Evolutionary conservation across 768 basidiomycete genomes (phyloP), one percentile per base, ranked within the genome.

Genomic region (Pleurotus tuoliensis): DNA sequence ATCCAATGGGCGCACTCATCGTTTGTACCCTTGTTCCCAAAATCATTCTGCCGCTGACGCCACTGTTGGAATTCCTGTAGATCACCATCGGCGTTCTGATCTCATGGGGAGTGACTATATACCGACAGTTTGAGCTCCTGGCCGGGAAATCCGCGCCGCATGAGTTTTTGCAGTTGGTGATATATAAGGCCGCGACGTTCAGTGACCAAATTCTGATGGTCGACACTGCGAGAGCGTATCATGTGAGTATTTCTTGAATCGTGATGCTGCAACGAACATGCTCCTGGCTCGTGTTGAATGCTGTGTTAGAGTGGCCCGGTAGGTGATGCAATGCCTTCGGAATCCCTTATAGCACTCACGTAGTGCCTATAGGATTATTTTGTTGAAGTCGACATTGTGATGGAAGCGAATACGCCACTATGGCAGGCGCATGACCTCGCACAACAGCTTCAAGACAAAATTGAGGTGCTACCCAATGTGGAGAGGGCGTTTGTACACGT

Each of bases 401-500:
- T 97, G 87, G 81, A 87, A 58, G 87, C 87, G 8, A 83, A 84
- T 55, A 96, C 93, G 22, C 91, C 93, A 0, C 74, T 98, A 1
- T 92, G 88, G 86, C 87, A 86, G 68, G 90, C 92, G n/a, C 92
- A 93, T 66, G 91, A 93, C 67, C 66, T 91, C 56, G 87, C 87
- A 61, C 90, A 93, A 69, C 79, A 86, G 59, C 71, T 93, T n/a
- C 91, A 93, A 65, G 92, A 93, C 66, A 92, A 89, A 72, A 85
- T 96, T 47, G 94, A 96, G 66, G 81, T 84, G 11, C 73, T 96
- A 40, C 92, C 93, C 2, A 88, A 91, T 64, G 94, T 96, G 44
- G 93, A 90, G 60, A 78, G 94, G 41, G 94, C 94, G 39, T 96
- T 94, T 68, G 92, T 96, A 20, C 94, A 96, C 66, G 90, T 95